Base-by-base conservation (phyloP, 2,329 filamentous ascomycete genomes). In the Aquanectria penicillioides region DNA sequence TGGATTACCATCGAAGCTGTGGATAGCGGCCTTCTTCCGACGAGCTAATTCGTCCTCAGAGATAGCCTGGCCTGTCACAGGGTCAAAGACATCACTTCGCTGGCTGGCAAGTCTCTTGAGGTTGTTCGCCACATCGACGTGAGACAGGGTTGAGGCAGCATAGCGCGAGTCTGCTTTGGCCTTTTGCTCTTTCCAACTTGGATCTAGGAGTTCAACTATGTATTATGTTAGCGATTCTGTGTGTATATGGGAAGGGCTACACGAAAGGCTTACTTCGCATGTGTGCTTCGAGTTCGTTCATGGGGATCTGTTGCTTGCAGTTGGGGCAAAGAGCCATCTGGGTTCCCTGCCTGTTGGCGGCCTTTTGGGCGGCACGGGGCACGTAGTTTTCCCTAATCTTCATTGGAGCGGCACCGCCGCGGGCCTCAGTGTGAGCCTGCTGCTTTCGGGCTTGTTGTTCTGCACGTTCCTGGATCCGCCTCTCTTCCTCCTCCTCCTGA, bases 301-400 rank as follows among this genome's bases (percentile, higher is more conserved):
- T 87, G 7, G 93, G 92, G 59, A 97, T 93, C 67, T 92, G 88
- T 78, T 97, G 92, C 68, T 92, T 90, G 82, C 95, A 98, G 77
- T 97, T 97, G 56, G 94, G 94, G 74, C 94, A 98, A 56, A 97
- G 81, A 4, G 89, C 90, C 74, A 89, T 91, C 64, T 87, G 83
- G 36, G 81, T 81, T 50, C 83, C 85, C 63, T 86, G 83, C 71
- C 86, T 88, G 71, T 87, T 89, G 41, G 89, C 88, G 23, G 87
- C 84, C 71, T 89, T 86, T 54, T 89, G 88, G 37, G 92, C 89
- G 3, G 93, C 93, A 47, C 92, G 88, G 0, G 94, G 94, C 15
- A 97, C 90, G 73, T 97, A 97, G 76, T 97, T 94, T 73, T 92
- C 91, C 73, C 93, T 90, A 74, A 98, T 97, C 75, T 94, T 94